Evolutionary conservation across 192 early-diverging fungal genomes (phyloP).

Genomic region (Mortierella antarctica): DNA sequence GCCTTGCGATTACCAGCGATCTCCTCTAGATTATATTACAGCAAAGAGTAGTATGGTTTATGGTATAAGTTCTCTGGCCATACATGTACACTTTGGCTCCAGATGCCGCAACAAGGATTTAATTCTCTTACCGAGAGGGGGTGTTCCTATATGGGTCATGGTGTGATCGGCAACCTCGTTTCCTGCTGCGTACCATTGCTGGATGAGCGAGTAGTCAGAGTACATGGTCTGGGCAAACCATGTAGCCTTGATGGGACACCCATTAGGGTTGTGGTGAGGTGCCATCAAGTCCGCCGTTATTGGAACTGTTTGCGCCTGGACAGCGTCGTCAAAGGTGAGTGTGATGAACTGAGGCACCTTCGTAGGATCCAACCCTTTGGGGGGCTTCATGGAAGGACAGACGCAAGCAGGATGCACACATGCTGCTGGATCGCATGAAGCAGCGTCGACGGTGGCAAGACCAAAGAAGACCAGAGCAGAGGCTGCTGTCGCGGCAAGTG

Average conservation of each 20-base stretch:
- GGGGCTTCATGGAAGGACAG: slow-evolving; percentile 53
- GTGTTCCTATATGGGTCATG: slow-evolving; percentile 57
- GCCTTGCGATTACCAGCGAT: slow-evolving; percentile 47
- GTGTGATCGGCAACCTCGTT: slow-evolving; percentile 76
- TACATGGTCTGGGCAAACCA: slow-evolving; percentile 73
- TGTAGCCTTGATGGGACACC: slow-evolving; percentile 67
- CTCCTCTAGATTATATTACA: slow-evolving; percentile 34
- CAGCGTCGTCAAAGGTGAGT: slow-evolving; percentile 73
- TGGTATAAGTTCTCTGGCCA: no score
- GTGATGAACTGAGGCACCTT: slow-evolving; percentile 68
- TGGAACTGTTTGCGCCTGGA: slow-evolving; percentile 55
- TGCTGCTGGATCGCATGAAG: slow-evolving; percentile 54
- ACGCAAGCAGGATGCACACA: slow-evolving; percentile 60
- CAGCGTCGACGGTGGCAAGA: slow-evolving; percentile 8
- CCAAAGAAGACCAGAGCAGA: slow-evolving; percentile 17
- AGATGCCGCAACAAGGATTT: no score
- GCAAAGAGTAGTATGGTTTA: background rate
- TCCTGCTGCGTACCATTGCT: slow-evolving; percentile 69
- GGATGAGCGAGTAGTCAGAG: slow-evolving; percentile 68
- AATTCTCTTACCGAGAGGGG: slow-evolving; percentile 31
- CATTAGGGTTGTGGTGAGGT: slow-evolving; percentile 57
- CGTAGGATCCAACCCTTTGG: slow-evolving; percentile 48
- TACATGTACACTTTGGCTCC: no score
- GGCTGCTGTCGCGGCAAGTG: slow-evolving; percentile 11
- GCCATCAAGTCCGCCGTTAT: slow-evolving; percentile 15